Base-by-base conservation (phyloP, 2,329 filamentous ascomycete species). In the Annulohypoxylon truncatum region DNA sequence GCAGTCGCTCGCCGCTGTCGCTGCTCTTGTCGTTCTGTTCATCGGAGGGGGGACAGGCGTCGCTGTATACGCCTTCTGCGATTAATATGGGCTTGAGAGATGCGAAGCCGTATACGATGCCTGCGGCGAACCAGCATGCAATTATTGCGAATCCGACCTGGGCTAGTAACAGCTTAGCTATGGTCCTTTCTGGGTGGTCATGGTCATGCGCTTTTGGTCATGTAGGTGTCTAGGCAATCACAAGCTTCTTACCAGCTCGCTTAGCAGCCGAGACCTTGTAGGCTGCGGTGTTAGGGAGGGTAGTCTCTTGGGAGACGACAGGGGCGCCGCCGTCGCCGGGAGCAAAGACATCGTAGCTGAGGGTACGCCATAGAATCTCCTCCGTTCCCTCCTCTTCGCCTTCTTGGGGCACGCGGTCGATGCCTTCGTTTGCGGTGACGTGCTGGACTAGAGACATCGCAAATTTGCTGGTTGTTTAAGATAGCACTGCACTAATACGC, bases 51-150 rank as follows among this genome's bases (percentile, higher is more conserved):
- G 81, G 83, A 71, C 87, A 90, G 47, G 80, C 77, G 31, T 88
- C 81, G 38, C 81, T 77, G 72, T 89, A 89, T 1, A 88, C 84
- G 1, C 84, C 85, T 70, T 88, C 84, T 8, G 81, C 79, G 31
- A 90, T 84, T 40, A 90, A 79, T 5, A 90, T 79, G 0, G 88
- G 87, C 72, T 90, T 90, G 63, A 90, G 80, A 1, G 88, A 87
- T 6, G 88, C 88, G 75, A 87, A 90, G 7, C 88, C 88, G 75
- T 90, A 90, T 4, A 90, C 83, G 33, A 88, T 81, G 0, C 88
- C 90, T 3, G 89, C 87, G 12, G 88, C 87, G 57, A 92, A 80
- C 47, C 91, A 84, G 77, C 89, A 92, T 76, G 90, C 90, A 8
- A 90, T 68, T n/a, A 90, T 85, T 4, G 89, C 89, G 67, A 86